Conservation (phyloP, 345 rosid species). For the Populus tremula region DNA sequence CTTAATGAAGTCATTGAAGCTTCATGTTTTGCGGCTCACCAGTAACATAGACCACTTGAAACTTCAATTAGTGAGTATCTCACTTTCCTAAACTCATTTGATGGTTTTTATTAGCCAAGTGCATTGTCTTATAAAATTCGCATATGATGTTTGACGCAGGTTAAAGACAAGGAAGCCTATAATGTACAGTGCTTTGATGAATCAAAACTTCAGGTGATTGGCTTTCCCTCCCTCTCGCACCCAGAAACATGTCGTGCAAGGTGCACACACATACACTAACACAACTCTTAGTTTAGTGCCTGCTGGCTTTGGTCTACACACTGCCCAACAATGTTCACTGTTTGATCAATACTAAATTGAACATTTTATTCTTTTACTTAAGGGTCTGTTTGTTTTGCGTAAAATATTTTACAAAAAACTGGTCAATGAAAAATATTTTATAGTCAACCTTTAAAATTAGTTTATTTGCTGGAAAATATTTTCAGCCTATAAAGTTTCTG, state of each 20-base stretch:
- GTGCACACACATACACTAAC: too few species aligned
- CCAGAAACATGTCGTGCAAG: too few species aligned
- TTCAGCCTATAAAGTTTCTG: too few species aligned
- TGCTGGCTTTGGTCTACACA: neutral
- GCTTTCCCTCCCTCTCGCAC: too few species aligned
- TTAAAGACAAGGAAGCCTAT: conserved; percentile 42
- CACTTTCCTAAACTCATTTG: conserved; percentile 3
- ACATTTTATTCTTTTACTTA: too few species aligned
- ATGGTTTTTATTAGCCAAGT: neutral
- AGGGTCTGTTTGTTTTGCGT: too few species aligned
- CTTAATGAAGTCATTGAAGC: conserved; percentile 75
- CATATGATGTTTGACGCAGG: conserved; percentile 35
- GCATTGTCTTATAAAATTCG: neutral
- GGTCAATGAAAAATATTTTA: too few species aligned
- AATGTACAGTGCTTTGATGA: conserved; percentile 34
- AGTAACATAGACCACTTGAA: conserved; percentile 58
- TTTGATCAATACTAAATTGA: too few species aligned
- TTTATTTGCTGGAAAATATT: too few species aligned
- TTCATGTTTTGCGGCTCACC: conserved; percentile 76
- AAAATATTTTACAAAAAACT: too few species aligned
- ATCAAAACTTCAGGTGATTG: conserved; percentile 37
- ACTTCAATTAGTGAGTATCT: conserved; percentile 58
- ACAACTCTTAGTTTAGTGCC: conserved; percentile 10
- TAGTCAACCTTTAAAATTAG: too few species aligned
- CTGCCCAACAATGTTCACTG: too few species aligned